These are phyloP conservation scores for Begonia masoniana DNA, from an alignment of 306 rosid genomes.

Conservation along the genomic window DNA sequence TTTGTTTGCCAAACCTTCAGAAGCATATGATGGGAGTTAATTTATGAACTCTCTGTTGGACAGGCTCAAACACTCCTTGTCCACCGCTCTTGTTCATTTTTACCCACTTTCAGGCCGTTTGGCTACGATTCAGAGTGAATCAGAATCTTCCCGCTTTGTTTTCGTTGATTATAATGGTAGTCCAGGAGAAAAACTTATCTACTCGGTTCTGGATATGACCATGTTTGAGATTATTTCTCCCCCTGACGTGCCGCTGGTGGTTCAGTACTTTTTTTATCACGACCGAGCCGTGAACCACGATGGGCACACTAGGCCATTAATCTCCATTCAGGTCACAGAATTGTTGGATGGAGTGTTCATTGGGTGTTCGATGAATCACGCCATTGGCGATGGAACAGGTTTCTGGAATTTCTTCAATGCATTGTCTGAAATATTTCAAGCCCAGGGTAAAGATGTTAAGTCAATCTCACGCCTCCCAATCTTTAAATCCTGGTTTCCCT, in stretches of 20 bases:
- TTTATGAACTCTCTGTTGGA: constrained; percentile 18
- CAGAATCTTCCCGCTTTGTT: constrained; percentile 18
- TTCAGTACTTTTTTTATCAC: constrained; percentile 45
- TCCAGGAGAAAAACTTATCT: constrained; percentile 34
- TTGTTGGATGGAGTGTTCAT: constrained; percentile 47
- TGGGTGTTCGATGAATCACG: constrained; percentile 53
- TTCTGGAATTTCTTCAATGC: constrained; percentile 46
- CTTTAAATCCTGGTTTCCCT: constrained; percentile 36
- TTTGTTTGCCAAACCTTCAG: constrained; percentile 41
- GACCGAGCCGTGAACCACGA: constrained; percentile 45
- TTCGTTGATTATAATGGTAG: constrained; percentile 27
- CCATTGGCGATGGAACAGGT: constrained; percentile 26
- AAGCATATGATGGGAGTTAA: not conserved
- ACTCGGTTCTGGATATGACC: constrained; percentile 30
- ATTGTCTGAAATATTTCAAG: constrained; percentile 45
- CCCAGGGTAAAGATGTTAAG: not conserved
- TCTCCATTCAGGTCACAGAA: constrained; percentile 46
- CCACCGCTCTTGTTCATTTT: constrained; percentile 41
- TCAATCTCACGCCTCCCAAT: constrained; percentile 22
- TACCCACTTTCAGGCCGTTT: constrained; percentile 52
- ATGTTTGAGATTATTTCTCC: constrained; percentile 45
- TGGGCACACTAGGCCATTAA: constrained; percentile 38
- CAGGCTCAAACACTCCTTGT: constrained; percentile 38
- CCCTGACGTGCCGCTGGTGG: constrained; percentile 27
- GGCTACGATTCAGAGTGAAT: constrained; percentile 14